Evolutionary conservation across 768 basidiomycete genomes (phyloP).

Genomic region (Hypholoma sublateritium): DNA sequence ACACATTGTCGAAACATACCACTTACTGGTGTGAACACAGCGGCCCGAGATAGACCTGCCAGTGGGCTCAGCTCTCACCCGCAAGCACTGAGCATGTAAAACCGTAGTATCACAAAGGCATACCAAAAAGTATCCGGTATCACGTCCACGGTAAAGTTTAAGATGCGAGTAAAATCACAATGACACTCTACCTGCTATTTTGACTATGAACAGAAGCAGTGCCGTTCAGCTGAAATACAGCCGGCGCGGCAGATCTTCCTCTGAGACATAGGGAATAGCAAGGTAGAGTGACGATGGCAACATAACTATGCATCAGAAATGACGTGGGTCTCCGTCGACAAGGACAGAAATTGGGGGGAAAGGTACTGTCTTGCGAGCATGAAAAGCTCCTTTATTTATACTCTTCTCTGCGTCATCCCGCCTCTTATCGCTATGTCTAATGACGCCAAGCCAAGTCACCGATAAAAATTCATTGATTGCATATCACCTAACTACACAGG

Average conservation of each 20-base stretch:
- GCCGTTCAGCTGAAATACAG: constrained; percentile 32
- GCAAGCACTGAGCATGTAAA: too few species aligned
- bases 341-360: not conserved
- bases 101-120: too few species aligned
- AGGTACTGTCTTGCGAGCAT: not conserved
- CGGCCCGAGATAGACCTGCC: too few species aligned
- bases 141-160: not conserved
- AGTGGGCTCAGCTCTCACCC: too few species aligned
- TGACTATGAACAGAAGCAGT: constrained; percentile 58
- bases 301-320: not conserved
- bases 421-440: not conserved
- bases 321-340: not conserved
- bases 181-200: constrained; percentile 38
- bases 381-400: constrained; percentile 17
- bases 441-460: constrained; percentile 1
- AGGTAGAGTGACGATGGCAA: constrained; percentile 12
- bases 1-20: too few species aligned
- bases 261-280: constrained; percentile 11
- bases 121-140: too few species aligned
- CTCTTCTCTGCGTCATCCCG: not conserved
- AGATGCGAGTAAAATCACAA: not conserved
- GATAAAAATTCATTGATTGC: not conserved
- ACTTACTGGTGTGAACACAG: too few species aligned
- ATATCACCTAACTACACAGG: not conserved
- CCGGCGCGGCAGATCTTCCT: constrained; percentile 3